Base-by-base conservation (phyloP, 1,284 basidiomycete genomes). In the Leccinum solheimii region DNA sequence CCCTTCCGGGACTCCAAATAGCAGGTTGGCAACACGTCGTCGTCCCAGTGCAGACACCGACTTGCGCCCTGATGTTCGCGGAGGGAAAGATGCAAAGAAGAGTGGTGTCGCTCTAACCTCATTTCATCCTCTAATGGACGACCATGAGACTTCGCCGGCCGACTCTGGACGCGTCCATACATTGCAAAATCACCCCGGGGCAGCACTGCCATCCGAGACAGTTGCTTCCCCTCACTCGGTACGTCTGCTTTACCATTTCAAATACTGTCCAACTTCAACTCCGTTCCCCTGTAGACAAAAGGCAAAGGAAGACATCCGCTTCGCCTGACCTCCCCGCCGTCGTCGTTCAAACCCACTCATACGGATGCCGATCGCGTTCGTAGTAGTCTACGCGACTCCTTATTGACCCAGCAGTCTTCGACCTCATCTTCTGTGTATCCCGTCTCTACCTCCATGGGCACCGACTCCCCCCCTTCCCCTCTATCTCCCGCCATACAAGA, bases 351-450 rank as follows among this genome's bases (percentile, higher is more conserved):
- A 40, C 71, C 74, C 11, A 55, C 72, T 26, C 57, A 55, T 27
- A 14, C 62, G 10, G 72, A 76, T 43, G 57, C 57, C 30, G 72
- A 77, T 64, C 62, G 66, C n/a, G 55, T 36, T 50, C 69, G 75
- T 49, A 75, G 75, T 56, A 74, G 64, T 58, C 19, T 78, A 54
- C 79, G 81, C 60, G 82, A 86, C 66, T 86, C 85, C 14, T 63
- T 85, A 16, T 53, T 79, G 45, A 83, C 83, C 4, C 78, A 81
- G 40, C 75, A 77, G 60, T 89, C 90, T 6, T 80, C 81, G 5
- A 80, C 83, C 34, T 86, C 87, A 16, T 90, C 90, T 7, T 91
- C 91, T 10, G 74, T 91, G 26, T 92, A 92, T 67, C 91, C 90
- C 58, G 80, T 82, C 59, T 91, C 90, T 50, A 85, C 79, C 1